Percentiles rank a stretch among this genome's conserved stretches.
Conservation (phyloP, 106 monocot species). For the Hemerocallis citrina region DNA sequence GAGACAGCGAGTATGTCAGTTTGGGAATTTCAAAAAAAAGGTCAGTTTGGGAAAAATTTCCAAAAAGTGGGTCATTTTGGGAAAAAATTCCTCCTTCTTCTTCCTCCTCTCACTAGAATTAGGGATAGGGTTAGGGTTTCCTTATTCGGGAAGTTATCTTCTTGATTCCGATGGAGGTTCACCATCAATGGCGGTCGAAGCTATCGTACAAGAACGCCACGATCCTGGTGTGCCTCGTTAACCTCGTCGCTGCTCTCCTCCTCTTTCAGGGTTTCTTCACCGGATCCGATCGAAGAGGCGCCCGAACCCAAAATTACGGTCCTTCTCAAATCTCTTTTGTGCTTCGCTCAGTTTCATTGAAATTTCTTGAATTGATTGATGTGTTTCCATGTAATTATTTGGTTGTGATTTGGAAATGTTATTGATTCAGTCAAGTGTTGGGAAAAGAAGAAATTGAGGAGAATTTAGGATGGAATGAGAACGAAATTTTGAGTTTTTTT, state of each 20-base stretch:
- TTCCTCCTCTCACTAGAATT: too few relatives aligned
- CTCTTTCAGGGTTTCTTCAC: slow-evolving; percentile 45
- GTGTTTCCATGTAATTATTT: background rate
- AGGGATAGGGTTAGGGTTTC: background rate
- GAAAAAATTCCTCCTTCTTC: too few relatives aligned
- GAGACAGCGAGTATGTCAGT: too few relatives aligned
- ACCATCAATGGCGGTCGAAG: slow-evolving; percentile 26
- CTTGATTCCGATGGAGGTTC: slow-evolving; percentile 11
- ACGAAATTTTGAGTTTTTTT: too few relatives aligned
- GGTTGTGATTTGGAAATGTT: too few relatives aligned
- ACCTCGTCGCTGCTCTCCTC: slow-evolving; percentile 40
- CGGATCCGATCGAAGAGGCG: slow-evolving; percentile 13
- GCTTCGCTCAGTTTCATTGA: background rate
- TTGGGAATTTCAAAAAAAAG: too few relatives aligned
- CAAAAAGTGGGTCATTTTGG: too few relatives aligned
- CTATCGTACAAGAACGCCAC: slow-evolving; percentile 76
- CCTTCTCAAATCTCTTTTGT: background rate
- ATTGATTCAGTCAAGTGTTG: too few relatives aligned
- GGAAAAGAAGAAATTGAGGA: too few relatives aligned
- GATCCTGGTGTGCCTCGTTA: slow-evolving; percentile 51
- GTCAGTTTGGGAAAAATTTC: too few relatives aligned
- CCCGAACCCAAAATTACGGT: slow-evolving; percentile 11
- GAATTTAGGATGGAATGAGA: too few relatives aligned
- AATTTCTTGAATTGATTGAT: background rate
- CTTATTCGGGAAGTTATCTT: background rate